Conservation (phyloP, 805 yeast species). For the Starmerella tilneyi region DNA sequence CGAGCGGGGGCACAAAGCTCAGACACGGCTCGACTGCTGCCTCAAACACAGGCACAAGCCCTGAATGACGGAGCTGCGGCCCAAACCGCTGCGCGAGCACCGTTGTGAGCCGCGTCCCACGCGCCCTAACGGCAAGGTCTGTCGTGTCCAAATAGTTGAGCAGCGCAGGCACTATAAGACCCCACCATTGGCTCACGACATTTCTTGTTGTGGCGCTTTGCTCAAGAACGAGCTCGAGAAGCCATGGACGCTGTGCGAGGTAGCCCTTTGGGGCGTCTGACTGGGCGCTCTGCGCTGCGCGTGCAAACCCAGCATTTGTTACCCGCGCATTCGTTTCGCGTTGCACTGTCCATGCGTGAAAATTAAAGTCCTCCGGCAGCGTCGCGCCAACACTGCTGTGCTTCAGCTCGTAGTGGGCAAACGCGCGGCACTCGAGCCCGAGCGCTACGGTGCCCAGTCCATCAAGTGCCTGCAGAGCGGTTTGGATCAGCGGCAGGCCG, state of each 20-base stretch:
- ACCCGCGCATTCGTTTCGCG: conserved; percentile 2
- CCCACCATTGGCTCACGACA: conserved; percentile 24
- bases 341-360: not conserved
- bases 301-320: conserved; percentile 13
- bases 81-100: conserved; percentile 13
- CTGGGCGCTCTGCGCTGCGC: not conserved
- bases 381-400: not conserved
- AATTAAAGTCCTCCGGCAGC: conserved; percentile 1
- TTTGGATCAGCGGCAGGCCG: not conserved
- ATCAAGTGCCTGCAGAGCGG: not conserved
- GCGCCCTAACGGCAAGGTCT: conserved; percentile 23
- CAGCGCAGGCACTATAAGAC: conserved; percentile 28
- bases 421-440: conserved; percentile 4
- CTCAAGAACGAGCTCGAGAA: conserved; percentile 12
- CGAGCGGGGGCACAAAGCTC: conserved; percentile 30
- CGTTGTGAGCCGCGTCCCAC: conserved; percentile 22
- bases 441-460: not conserved
- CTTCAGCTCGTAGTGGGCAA: conserved; percentile 2
- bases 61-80: conserved; percentile 19
- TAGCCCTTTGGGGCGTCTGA: not conserved
- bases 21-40: conserved; percentile 26
- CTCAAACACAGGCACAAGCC: conserved; percentile 29
- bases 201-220: not conserved
- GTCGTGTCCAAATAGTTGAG: conserved; percentile 28
- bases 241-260: conserved; percentile 17